phyloP scores from a whole-genome alignment of 2,329 filamentous ascomycete species.

The Fusarium sororula region DNA sequence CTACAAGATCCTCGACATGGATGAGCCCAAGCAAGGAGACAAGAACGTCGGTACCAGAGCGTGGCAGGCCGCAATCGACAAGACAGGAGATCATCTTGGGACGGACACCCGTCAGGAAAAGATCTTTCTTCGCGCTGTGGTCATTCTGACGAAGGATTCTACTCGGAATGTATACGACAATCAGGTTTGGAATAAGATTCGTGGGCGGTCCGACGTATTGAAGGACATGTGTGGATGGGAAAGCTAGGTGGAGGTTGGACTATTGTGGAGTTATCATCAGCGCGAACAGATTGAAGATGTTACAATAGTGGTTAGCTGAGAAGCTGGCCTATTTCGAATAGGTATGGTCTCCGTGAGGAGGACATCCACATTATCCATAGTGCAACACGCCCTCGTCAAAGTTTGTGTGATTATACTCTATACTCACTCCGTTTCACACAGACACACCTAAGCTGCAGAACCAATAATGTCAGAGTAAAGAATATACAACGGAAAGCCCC shows the following conservation, averaged over 20 bases:
- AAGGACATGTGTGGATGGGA: neutral
- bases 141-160: neutral
- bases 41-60: neutral
- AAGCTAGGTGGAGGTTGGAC: neutral
- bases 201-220: neutral
- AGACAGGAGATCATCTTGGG: neutral
- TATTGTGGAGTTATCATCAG: rapidly evolving
- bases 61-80: neutral
- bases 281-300: neutral
- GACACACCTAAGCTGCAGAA: neutral
- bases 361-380: neutral
- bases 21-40: neutral
- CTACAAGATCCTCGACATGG: neutral
- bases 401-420: neutral
- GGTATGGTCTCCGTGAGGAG: neutral
- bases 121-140: neutral
- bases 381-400: neutral
- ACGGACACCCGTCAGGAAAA: neutral
- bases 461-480: rapidly evolving
- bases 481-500: neutral
- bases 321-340: neutral
- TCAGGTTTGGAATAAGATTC: neutral
- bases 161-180: neutral
- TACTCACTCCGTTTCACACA: rapidly evolving
- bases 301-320: neutral